Evolutionary conservation across 2,329 filamentous ascomycete genomes (phyloP), one percentile per base, ranked within the genome.

Genomic region (Pseudogymnoascus sp.): DNA sequence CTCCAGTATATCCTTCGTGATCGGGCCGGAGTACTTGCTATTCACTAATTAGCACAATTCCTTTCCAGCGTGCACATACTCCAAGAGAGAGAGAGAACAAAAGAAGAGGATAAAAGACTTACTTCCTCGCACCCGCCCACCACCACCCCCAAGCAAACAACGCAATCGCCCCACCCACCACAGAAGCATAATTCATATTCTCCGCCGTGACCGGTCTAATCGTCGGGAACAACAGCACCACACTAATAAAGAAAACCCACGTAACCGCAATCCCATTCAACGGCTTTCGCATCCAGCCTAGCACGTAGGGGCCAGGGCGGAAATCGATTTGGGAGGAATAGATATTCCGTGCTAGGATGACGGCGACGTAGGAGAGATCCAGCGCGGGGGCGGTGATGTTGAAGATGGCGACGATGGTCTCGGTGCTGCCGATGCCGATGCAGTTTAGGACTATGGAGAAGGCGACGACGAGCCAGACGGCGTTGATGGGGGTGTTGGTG

Each of bases 161-260:
- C 0, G 74, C 78, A 67, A 80, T 80, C 58, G 76, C 77, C 1
- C 68, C 72, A 5, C 74, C 78, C 16, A 81, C 78, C 60, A 73
- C 77, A 52, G 78, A 72, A 1, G 76, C 79, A 66, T 81, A 81
- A 64, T 81, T 81, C 79, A 82, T 82, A 69, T 82, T 82, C 60
- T 73, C 69, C 4, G 68, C 66, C 3, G 79, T 82, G 8, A 82
- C 74, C 7, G 80, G 80, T 52, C 75, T 72, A 8, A 71, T 71
- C 1, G 78, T 75, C 6, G 80, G 80, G 70, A 82, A 81, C 67
- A 82, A 83, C 16, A 87, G 73, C n/a, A 87, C 79, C 8, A 82
- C 75, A 67, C 82, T 85, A 66, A 87, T 86, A 68, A 87, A 85
- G 25, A 79, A 66, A 3, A 86, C 84, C 85, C 85, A 87, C 3